These are phyloP conservation scores for Huntiella abstrusa DNA, from an alignment of 2,329 filamentous ascomycete genomes.

Conservation along the genomic window DNA sequence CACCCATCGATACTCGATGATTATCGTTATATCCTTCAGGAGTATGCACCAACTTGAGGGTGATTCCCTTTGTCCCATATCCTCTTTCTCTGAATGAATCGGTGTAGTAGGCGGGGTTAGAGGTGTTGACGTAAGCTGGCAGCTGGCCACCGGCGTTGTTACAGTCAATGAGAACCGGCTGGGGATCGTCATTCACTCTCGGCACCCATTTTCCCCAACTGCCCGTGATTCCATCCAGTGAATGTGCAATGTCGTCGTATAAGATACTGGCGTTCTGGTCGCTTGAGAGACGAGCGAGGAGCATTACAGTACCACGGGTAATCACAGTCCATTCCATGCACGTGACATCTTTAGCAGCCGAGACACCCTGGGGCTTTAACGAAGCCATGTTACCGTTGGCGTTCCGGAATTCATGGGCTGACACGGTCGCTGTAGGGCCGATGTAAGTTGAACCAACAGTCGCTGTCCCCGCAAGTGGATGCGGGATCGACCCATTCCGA, in stretches of 20 bases:
- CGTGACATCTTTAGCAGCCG: not conserved
- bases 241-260: conserved; percentile 11
- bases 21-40: not conserved
- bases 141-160: conserved; percentile 10
- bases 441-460: not conserved
- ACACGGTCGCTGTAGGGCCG: not conserved
- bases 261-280: conserved; percentile 8
- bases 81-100: conserved; percentile 2
- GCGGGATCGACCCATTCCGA: not conserved
- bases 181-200: not conserved
- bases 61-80: conserved; percentile 7
- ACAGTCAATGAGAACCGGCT: conserved; percentile 7
- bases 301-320: conserved; percentile 10
- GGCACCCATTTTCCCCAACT: conserved; percentile 9
- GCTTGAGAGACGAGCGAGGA: conserved; percentile 6
- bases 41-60: conserved; percentile 9
- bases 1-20: not conserved
- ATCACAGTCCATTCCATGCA: conserved; percentile 11
- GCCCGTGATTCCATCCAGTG: conserved; percentile 8
- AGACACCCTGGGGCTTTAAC: too few species aligned
- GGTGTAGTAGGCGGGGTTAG: conserved; percentile 7
- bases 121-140: conserved; percentile 7
- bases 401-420: not conserved
- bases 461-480: not conserved
- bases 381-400: too few species aligned